Conservation (phyloP, 2,329 filamentous ascomycete genomes). For the Hypomyces perniciosus region DNA sequence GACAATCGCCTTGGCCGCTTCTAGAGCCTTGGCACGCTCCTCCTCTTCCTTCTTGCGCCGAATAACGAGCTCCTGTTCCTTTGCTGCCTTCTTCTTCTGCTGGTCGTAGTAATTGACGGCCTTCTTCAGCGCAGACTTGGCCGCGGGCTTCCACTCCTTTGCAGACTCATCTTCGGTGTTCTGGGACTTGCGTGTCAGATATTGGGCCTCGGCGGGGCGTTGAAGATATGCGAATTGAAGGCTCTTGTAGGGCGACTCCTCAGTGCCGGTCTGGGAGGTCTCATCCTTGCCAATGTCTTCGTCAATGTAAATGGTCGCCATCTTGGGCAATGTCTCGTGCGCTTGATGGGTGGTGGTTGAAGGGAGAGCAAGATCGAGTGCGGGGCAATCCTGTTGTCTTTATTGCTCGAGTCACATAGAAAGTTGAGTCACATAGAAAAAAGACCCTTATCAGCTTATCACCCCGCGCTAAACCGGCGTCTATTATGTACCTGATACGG, state of each 20-base stretch:
- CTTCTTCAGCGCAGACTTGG: conserved; percentile 19
- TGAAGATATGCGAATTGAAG: conserved; percentile 68
- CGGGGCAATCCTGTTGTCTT: not conserved
- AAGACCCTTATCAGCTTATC: conserved; percentile 13
- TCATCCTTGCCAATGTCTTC: conserved; percentile 73
- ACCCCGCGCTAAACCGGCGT: conserved; percentile 10
- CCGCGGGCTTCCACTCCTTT: conserved; percentile 28
- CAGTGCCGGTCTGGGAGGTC: conserved; percentile 58
- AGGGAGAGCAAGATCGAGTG: not conserved
- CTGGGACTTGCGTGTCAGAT: conserved; percentile 45
- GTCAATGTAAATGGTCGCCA: conserved; percentile 49
- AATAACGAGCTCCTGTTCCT: conserved; percentile 16
- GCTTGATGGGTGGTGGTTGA: not conserved
- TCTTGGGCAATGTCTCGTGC: conserved; percentile 18
- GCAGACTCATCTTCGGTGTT: conserved; percentile 35
- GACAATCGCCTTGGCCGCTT: conserved; percentile 71
- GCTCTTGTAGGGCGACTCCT: conserved; percentile 73
- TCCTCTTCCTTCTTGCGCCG: conserved; percentile 18
- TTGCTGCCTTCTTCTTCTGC: conserved; percentile 19
- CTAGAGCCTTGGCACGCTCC: conserved; percentile 38
- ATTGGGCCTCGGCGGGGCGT: conserved; percentile 25
- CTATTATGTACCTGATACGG: not conserved
- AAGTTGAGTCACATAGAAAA: conserved; percentile 8
- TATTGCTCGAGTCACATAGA: too few relatives aligned
- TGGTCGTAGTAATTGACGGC: conserved; percentile 17